Percentiles rank a stretch among this genome's conserved stretches.
Evolutionary conservation across 768 basidiomycete species (phyloP).

Genomic region (Sutorius australiensis): DNA sequence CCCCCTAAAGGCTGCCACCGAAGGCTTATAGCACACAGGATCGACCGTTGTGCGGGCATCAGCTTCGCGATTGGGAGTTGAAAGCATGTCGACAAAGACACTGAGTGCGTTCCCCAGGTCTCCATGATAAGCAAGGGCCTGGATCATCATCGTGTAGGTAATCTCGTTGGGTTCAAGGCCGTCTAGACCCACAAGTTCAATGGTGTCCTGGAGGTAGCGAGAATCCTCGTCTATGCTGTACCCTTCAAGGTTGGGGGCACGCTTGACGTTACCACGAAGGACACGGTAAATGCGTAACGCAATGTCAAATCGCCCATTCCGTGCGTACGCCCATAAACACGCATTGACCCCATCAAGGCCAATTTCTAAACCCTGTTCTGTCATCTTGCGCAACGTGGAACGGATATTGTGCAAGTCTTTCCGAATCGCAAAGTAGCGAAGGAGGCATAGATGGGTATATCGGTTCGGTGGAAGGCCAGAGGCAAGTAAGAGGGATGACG

Average conservation of each 20-base stretch:
- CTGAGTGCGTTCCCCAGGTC: constrained; percentile 52
- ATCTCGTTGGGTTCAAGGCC: constrained; percentile 54
- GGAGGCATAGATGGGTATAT: constrained; percentile 56
- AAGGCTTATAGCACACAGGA: constrained; percentile 38
- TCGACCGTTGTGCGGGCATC: constrained; percentile 30
- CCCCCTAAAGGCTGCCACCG: constrained; percentile 57
- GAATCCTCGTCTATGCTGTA: constrained; percentile 36
- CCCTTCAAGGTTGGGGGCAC: constrained; percentile 33
- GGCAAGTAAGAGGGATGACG: constrained; percentile 48
- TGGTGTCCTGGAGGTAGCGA: constrained; percentile 37
- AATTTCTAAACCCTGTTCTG: constrained; percentile 46
- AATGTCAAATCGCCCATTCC: constrained; percentile 49
- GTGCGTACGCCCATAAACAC: constrained; percentile 66
- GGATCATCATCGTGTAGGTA: constrained; percentile 69
- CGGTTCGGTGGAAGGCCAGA: constrained; percentile 57
- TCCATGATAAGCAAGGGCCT: constrained; percentile 68
- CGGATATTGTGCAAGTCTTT: constrained; percentile 52
- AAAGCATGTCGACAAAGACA: constrained; percentile 67
- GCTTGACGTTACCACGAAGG: constrained; percentile 50
- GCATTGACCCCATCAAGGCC: constrained; percentile 67
- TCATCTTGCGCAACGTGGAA: constrained; percentile 50
- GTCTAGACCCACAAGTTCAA: constrained; percentile 43
- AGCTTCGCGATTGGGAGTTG: constrained; percentile 38
- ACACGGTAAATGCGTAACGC: constrained; percentile 59
- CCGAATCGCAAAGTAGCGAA: constrained; percentile 51